These are phyloP conservation scores for Eucalyptus curtisii DNA, from an alignment of 345 rosid genomes.

Conservation along the genomic window DNA sequence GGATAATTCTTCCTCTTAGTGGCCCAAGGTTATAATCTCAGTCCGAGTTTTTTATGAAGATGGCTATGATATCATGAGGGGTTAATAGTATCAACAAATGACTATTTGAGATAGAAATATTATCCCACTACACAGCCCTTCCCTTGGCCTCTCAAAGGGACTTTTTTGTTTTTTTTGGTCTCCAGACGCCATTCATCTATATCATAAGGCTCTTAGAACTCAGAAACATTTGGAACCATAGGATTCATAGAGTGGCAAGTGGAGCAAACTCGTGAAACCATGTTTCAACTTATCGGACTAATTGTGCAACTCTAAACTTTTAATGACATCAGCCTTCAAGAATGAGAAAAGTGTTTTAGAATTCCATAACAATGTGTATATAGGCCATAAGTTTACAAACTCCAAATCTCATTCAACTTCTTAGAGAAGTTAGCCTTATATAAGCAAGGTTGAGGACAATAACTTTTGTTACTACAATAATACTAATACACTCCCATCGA, in stretches of 20 bases:
- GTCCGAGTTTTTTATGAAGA: not conserved
- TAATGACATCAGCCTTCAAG: not conserved
- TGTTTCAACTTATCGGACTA: not conserved
- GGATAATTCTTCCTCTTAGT: not conserved
- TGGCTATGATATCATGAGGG: not conserved
- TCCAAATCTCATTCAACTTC: not conserved
- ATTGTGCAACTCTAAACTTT: not conserved
- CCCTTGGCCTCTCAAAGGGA: not conserved
- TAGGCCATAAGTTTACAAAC: not conserved
- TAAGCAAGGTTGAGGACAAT: not conserved
- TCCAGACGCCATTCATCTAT: not conserved
- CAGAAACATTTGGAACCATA: not conserved
- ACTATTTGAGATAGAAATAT: not conserved
- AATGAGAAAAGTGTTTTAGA: not conserved
- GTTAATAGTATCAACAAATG: not conserved
- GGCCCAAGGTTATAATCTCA: not conserved
- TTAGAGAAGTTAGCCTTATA: not conserved
- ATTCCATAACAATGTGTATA: not conserved
- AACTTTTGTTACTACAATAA: not conserved
- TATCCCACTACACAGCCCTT: not conserved
- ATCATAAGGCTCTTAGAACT: not conserved
- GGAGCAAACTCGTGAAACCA: not conserved
- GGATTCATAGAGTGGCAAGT: not conserved
- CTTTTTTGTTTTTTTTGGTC: not conserved
- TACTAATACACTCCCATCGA: rapidly evolving